phyloP scores from a whole-genome alignment of 176 grass and related monocot species.

The Cymbopogon citratus region DNA sequence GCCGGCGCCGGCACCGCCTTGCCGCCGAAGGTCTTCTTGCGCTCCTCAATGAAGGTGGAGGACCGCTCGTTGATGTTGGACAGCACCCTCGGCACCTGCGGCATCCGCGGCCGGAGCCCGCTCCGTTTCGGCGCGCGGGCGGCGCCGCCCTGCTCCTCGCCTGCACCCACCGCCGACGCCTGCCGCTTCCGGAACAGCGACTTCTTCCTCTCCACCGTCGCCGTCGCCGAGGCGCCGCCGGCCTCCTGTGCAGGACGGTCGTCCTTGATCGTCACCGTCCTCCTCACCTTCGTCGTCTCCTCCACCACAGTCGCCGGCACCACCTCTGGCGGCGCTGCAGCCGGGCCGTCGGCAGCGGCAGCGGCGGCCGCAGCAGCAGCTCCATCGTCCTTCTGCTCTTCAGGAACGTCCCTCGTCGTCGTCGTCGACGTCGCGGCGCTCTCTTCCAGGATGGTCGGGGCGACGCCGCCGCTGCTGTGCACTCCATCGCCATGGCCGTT shows the following conservation, averaged over 20 bases:
- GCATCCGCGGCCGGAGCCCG: slow-evolving; percentile 40
- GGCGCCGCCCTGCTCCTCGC: not conserved
- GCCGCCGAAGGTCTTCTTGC: slow-evolving; percentile 20
- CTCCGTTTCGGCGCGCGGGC: not conserved
- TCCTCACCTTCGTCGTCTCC: slow-evolving; percentile 21
- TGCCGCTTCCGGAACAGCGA: slow-evolving; percentile 36
- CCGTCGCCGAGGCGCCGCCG: not conserved
- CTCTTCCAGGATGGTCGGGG: slow-evolving; percentile 21
- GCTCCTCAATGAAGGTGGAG: slow-evolving; percentile 34
- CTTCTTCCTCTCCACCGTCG: slow-evolving; percentile 27
- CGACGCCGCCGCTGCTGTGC: not conserved
- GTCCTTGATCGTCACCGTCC: slow-evolving; percentile 36
- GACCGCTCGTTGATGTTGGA: slow-evolving; percentile 49
- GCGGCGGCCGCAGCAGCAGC: not conserved
- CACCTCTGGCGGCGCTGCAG: not conserved
- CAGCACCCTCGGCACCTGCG: slow-evolving; percentile 17
- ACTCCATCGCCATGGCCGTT: not conserved
- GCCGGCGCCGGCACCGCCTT: slow-evolving; percentile 3
- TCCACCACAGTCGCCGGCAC: not conserved
- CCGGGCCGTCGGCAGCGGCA: not conserved
- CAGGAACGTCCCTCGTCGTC: not conserved
- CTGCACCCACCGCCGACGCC: not conserved
- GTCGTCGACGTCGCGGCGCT: not conserved
- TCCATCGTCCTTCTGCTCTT: not conserved
- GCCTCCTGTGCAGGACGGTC: not conserved